phyloP scores from a whole-genome alignment of 2,329 filamentous ascomycete species.

The Ustulina deusta region DNA sequence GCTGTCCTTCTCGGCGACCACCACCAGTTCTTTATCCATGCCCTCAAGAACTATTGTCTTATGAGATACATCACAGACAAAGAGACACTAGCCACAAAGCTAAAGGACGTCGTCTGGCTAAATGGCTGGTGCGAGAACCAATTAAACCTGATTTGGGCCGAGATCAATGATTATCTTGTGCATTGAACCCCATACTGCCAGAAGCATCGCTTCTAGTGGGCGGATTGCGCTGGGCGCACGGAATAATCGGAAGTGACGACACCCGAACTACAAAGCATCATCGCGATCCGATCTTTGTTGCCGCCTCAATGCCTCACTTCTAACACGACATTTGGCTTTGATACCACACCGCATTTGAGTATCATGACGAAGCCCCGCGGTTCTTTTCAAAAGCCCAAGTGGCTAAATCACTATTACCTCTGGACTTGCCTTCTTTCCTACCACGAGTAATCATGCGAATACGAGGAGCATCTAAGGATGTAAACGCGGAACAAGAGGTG shows the following conservation, averaged over 20 bases:
- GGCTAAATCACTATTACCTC: background rate
- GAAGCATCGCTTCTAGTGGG: background rate
- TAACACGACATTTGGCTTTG: slow-evolving; percentile 18
- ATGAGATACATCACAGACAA: slow-evolving; percentile 45
- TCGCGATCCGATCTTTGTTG: slow-evolving; percentile 21
- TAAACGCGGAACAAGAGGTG: slow-evolving; percentile 21
- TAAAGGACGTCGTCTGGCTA: slow-evolving; percentile 49
- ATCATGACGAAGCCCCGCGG: slow-evolving; percentile 20
- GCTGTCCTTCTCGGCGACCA: slow-evolving; percentile 41
- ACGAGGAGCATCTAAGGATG: slow-evolving; percentile 2
- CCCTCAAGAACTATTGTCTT: slow-evolving; percentile 46
- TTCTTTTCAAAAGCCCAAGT: slow-evolving; percentile 9
- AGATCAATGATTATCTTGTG: slow-evolving; percentile 43
- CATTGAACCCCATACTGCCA: slow-evolving; percentile 27
- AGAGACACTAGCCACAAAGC: slow-evolving; percentile 42
- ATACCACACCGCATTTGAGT: slow-evolving; percentile 18
- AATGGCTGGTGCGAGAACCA: slow-evolving; percentile 51
- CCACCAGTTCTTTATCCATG: slow-evolving; percentile 49
- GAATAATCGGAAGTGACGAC: background rate
- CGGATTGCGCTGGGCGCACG: background rate
- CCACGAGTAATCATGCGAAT: slow-evolving; percentile 12
- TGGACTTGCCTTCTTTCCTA: slow-evolving; percentile 14
- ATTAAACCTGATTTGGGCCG: slow-evolving; percentile 46
- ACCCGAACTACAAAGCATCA: slow-evolving; percentile 11
- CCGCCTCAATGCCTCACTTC: background rate